Percentiles rank a stretch among this genome's conserved stretches.
Conservation (phyloP, 2,329 filamentous ascomycete genomes). For the Davidsoniella virescens region DNA sequence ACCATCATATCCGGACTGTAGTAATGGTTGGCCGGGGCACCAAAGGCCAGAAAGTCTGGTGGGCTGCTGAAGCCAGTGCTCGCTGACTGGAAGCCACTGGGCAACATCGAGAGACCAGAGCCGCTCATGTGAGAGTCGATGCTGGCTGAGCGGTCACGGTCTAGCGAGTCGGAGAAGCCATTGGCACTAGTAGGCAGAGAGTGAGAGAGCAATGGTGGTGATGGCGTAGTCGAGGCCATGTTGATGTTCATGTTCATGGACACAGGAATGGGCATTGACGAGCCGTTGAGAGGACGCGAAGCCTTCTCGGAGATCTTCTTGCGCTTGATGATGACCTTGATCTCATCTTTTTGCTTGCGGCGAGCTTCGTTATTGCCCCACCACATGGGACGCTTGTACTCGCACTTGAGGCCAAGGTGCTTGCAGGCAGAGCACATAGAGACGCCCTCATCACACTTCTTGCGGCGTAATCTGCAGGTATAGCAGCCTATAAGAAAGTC, state of each 20-base stretch:
- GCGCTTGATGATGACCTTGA: constrained; percentile 95
- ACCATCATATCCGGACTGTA: constrained; percentile 22
- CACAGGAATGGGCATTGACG: background rate
- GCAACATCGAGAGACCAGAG: constrained; percentile 8
- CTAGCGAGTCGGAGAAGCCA: constrained; percentile 52
- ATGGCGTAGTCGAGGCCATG: constrained; percentile 28
- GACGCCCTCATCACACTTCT: constrained; percentile 52
- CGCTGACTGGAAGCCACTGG: constrained; percentile 34
- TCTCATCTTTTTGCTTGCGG: constrained; percentile 75
- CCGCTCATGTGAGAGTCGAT: constrained; percentile 65
- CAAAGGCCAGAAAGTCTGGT: constrained; percentile 37
- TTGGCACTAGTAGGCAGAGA: constrained; percentile 68
- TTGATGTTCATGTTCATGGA: constrained; percentile 2
- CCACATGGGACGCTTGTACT: constrained; percentile 95
- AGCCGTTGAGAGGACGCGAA: constrained; percentile 36
- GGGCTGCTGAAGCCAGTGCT: constrained; percentile 39
- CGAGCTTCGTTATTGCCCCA: constrained; percentile 88
- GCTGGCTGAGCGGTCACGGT: constrained; percentile 58
- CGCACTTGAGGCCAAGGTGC: constrained; percentile 68
- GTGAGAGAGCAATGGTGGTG: constrained; percentile 64
- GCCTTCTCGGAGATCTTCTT: constrained; percentile 89
- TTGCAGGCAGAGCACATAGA: constrained; percentile 50
- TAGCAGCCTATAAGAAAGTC: constrained; percentile 38
- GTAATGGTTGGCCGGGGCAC: constrained; percentile 30
- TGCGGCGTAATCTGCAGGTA: constrained; percentile 49